Evolutionary conservation across 108 stramenopile species (phyloP).

Genomic region (Discostella pseudostelligera): DNA sequence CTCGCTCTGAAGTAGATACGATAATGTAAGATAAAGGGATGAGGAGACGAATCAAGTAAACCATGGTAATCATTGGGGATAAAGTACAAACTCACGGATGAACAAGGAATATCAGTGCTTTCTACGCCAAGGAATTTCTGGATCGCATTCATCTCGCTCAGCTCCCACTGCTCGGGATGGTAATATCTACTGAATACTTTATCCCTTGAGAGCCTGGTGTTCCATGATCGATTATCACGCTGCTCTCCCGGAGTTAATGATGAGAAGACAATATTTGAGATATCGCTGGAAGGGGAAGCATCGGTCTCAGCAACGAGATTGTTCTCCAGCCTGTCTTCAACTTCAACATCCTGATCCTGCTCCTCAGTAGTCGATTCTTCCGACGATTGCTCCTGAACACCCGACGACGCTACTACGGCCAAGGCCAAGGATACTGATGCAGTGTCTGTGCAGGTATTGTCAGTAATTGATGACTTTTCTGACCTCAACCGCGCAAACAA

Average conservation of each 20-base stretch:
- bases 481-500: neutral
- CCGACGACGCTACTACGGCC: no score
- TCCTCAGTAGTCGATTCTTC: neutral
- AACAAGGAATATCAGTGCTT: constrained; percentile 2
- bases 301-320: neutral
- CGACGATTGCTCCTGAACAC: neutral
- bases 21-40: neutral
- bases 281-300: neutral
- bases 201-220: constrained; percentile 21
- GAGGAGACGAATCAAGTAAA: no score
- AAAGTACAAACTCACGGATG: constrained; percentile 1
- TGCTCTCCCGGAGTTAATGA: constrained; percentile 28
- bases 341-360: neutral
- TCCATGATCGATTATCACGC: constrained; percentile 32
- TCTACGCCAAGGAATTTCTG: constrained; percentile 23
- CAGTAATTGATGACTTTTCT: neutral
- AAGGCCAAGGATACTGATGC: neutral
- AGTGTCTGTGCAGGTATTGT: neutral
- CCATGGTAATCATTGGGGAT: neutral
- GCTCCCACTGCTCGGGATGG: constrained; percentile 37
- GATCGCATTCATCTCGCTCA: constrained; percentile 25
- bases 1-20: constrained; percentile 10
- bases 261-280: constrained; percentile 11
- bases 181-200: constrained; percentile 46
- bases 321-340: neutral